These are phyloP conservation scores for Colletotrichum incanum DNA, from an alignment of 2,329 filamentous ascomycete species.

Conservation along the genomic window DNA sequence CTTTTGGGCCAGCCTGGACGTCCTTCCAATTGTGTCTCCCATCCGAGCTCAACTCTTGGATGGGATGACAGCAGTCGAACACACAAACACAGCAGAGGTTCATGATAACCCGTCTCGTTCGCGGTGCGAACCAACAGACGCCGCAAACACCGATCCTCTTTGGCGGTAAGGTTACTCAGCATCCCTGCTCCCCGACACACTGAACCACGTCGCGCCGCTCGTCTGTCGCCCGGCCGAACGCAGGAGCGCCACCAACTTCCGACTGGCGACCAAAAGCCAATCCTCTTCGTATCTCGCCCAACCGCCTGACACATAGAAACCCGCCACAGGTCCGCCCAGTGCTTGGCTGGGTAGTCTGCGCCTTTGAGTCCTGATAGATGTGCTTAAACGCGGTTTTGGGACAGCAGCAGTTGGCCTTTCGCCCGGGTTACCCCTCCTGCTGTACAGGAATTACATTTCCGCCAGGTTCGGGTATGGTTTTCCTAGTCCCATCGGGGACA, in stretches of 20 bases:
- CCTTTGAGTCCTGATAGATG: not conserved
- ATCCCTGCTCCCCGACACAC: not conserved
- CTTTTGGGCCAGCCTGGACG: not conserved
- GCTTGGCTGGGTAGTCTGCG: conserved; percentile 1
- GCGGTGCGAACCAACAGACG: not conserved
- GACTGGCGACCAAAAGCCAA: not conserved
- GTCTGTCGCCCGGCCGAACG: conserved; percentile 21
- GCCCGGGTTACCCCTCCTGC: not conserved
- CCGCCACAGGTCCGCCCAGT: not conserved
- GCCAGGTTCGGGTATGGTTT: not conserved
- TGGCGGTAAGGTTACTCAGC: not conserved
- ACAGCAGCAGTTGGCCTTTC: not conserved
- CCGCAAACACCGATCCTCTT: not conserved
- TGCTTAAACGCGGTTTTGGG: not conserved
- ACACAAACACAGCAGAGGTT: not conserved
- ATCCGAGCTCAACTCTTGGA: not conserved
- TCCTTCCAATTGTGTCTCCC: not conserved
- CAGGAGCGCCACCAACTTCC: conserved; percentile 14
- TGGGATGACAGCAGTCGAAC: not conserved
- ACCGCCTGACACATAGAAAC: conserved; percentile 24
- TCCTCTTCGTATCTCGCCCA: conserved; percentile 4
- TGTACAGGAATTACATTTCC: not conserved
- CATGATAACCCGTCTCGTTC: too few species aligned
- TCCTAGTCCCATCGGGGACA: not conserved
- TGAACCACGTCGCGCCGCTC: conserved; percentile 6